Conservation (phyloP, 1,284 basidiomycete genomes). For the Apiotrichum montevideense region DNA sequence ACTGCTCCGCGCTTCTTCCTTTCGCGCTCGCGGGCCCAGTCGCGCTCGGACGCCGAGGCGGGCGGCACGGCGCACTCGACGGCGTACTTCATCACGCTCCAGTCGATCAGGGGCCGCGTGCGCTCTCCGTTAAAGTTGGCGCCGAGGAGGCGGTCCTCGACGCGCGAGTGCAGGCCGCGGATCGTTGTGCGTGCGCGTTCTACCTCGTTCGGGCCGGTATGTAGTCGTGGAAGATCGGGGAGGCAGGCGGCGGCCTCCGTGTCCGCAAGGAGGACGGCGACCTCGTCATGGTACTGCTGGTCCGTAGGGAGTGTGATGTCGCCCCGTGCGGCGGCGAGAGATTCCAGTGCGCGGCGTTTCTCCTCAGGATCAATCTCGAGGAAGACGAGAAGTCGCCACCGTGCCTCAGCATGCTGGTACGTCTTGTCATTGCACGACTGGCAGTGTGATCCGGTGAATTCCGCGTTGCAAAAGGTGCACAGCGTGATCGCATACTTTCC, state of each 20-base stretch:
- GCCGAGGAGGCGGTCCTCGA: not conserved
- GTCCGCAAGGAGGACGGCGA: not conserved
- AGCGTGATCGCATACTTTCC: constrained; percentile 9
- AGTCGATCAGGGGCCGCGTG: constrained; percentile 25
- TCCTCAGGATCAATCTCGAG: constrained; percentile 3
- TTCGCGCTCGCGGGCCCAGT: no score
- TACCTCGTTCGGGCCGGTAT: constrained; percentile 24
- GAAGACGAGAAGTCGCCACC: constrained; percentile 9
- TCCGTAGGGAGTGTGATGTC: not conserved
- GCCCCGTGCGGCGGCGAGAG: not conserved
- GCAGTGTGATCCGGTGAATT: constrained; percentile 8
- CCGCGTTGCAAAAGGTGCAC: constrained; percentile 6
- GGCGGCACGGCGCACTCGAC: not conserved
- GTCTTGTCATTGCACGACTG: constrained; percentile 10
- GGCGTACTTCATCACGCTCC: constrained; percentile 20
- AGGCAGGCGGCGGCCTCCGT: constrained; percentile 15
- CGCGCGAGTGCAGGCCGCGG: not conserved
- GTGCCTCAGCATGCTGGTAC: not conserved
- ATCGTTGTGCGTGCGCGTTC: constrained; percentile 11
- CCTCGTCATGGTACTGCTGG: not conserved
- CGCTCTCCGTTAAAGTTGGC: constrained; percentile 18
- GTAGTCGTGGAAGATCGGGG: constrained; percentile 26
- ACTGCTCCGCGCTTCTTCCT: no score
- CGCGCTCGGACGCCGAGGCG: not conserved
- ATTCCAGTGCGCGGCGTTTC: not conserved